These are phyloP conservation scores for Ceratorhiza oryzae-sativae DNA, from an alignment of 1,284 basidiomycete genomes.

Conservation along the genomic window DNA sequence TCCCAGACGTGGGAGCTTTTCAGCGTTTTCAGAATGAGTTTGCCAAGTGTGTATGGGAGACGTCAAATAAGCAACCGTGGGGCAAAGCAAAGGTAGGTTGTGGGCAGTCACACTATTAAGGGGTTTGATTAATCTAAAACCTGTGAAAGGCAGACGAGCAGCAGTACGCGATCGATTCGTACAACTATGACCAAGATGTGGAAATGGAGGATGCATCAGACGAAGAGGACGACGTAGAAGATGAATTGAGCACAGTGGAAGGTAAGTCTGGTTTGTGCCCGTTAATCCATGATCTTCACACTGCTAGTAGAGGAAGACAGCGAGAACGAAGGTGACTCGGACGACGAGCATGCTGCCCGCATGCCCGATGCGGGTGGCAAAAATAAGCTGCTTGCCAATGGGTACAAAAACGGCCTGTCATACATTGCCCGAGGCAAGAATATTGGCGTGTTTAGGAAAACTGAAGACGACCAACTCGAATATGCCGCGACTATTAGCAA, in stretches of 20 bases:
- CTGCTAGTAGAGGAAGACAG: conserved; percentile 54
- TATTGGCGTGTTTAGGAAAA: conserved; percentile 96
- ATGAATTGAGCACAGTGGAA: conserved; percentile 60
- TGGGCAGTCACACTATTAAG: not conserved
- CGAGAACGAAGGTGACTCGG: conserved; percentile 62
- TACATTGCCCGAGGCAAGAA: conserved; percentile 96
- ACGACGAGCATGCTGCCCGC: conserved; percentile 53
- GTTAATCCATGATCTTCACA: conserved; percentile 29
- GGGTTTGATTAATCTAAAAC: not conserved
- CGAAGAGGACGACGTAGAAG: conserved; percentile 78
- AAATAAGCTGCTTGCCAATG: conserved; percentile 92
- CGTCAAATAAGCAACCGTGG: conserved; percentile 77
- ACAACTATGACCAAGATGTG: conserved; percentile 70
- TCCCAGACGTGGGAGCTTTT: conserved; percentile 67
- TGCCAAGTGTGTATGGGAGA: conserved; percentile 82
- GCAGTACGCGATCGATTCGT: conserved; percentile 73
- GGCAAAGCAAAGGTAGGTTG: conserved; percentile 77
- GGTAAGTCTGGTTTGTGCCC: conserved; percentile 58
- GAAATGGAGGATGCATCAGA: conserved; percentile 82
- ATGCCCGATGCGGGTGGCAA: conserved; percentile 61
- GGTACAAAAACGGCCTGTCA: conserved; percentile 95
- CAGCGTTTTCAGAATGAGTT: conserved; percentile 71
- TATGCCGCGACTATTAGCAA: conserved; percentile 91
- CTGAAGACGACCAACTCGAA: conserved; percentile 78
- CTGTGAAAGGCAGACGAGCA: conserved; percentile 71